phyloP scores from a whole-genome alignment of 257 asterid genomes.

The Solanum pinnatisectum region DNA sequence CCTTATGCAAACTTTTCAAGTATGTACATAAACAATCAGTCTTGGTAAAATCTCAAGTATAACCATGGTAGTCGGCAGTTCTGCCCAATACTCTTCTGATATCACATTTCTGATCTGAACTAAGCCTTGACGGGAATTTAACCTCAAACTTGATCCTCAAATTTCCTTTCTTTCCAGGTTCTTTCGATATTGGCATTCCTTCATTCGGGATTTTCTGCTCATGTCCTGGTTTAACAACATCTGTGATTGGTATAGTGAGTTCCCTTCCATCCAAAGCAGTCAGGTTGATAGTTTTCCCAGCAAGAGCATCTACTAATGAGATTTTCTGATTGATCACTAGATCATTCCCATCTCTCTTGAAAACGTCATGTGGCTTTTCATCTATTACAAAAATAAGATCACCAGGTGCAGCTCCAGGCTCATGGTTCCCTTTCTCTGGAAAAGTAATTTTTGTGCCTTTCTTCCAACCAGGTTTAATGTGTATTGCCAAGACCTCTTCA shows the following conservation, averaged over 20 bases:
- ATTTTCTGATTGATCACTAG: constrained; percentile 3
- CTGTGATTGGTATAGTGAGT: not conserved
- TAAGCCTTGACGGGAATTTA: constrained; percentile 5
- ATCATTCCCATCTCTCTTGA: constrained; percentile 9
- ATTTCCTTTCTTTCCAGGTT: constrained; percentile 2
- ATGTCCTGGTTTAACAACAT: not conserved
- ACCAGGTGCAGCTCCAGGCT: constrained; percentile 1
- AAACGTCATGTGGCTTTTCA: constrained; percentile 8
- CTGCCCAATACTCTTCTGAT: not conserved
- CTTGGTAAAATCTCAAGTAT: not conserved
- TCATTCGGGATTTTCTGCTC: not conserved
- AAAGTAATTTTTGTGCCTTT: constrained; percentile 14
- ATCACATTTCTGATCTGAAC: constrained; percentile 3
- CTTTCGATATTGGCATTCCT: constrained; percentile 9
- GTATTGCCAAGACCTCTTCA: constrained; percentile 7
- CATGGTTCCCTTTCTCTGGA: constrained; percentile 13
- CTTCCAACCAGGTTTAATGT: constrained; percentile 15
- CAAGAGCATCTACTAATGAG: constrained; percentile 5
- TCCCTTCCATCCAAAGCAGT: constrained; percentile 4
- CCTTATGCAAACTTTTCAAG: not conserved
- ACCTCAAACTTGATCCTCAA: constrained; percentile 3
- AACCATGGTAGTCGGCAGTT: not conserved
- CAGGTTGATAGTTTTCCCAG: constrained; percentile 6
- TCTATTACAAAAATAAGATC: constrained; percentile 8
- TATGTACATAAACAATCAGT: not conserved